These are phyloP conservation scores for Berberis thunbergii DNA, from an alignment of 164 flowering plant genomes.

Conservation along the genomic window DNA sequence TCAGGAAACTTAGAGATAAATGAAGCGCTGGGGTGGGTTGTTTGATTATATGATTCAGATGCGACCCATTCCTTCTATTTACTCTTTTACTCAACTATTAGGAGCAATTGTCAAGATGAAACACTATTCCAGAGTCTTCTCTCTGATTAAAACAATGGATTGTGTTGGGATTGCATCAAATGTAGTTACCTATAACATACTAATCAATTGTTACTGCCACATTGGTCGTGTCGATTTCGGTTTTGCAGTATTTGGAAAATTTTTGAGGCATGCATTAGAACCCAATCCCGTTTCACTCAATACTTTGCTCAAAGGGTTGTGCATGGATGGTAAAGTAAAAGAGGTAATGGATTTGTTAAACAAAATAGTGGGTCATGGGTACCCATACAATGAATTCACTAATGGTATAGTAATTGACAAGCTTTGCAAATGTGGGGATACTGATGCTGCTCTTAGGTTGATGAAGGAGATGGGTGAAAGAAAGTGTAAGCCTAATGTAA, in stretches of 20 bases:
- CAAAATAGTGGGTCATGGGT: too few species aligned
- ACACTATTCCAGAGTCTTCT: background rate
- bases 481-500: background rate
- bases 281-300: background rate
- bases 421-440: slow-evolving; percentile 6
- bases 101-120: background rate
- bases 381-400: too few species aligned
- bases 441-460: slow-evolving; percentile 3
- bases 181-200: background rate
- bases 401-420: background rate
- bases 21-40: too few species aligned
- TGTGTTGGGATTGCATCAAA: background rate
- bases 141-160: background rate
- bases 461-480: background rate
- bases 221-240: slow-evolving; percentile 2
- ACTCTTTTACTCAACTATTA: slow-evolving; percentile 1
- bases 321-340: background rate
- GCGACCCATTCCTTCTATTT: background rate
- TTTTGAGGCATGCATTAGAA: slow-evolving; percentile 1
- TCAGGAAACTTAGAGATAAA: too few species aligned
- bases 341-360: too few species aligned
- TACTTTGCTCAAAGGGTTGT: slow-evolving; percentile 1
- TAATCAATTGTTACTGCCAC: slow-evolving; percentile 5
- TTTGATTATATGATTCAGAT: too few species aligned
- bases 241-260: background rate